These are phyloP conservation scores for Yamadazyma diddensiae DNA, from an alignment of 1,139 yeast genomes.

Conservation along the genomic window DNA sequence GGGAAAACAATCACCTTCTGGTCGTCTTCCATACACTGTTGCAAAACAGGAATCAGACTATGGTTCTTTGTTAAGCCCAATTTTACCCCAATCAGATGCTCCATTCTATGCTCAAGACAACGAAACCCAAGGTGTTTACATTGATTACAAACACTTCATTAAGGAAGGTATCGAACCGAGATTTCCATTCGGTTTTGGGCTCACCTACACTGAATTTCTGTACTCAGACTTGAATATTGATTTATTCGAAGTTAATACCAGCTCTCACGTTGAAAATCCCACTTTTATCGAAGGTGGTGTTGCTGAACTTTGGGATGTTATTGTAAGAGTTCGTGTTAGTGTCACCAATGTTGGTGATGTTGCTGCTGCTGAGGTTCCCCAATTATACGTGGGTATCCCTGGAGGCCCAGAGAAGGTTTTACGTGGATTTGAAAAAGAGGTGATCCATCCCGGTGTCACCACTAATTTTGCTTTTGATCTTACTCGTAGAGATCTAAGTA, in stretches of 20 bases:
- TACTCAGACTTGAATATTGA: slow-evolving; percentile 3
- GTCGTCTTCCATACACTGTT: slow-evolving; percentile 59
- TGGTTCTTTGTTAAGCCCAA: slow-evolving; percentile 40
- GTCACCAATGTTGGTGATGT: slow-evolving; percentile 2
- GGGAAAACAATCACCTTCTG: slow-evolving; percentile 60
- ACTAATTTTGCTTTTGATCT: slow-evolving; percentile 11
- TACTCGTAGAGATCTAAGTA: slow-evolving; percentile 15
- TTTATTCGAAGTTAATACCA: not conserved
- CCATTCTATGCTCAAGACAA: slow-evolving; percentile 42
- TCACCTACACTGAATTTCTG: slow-evolving; percentile 3
- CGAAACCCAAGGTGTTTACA: slow-evolving; percentile 43
- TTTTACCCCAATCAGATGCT: slow-evolving; percentile 30
- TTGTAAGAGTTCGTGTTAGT: slow-evolving; percentile 1
- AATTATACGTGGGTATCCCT: slow-evolving; percentile 3
- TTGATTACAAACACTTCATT: slow-evolving; percentile 57
- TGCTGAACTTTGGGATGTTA: slow-evolving; percentile 1
- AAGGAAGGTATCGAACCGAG: slow-evolving; percentile 49
- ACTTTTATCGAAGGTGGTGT: slow-evolving; percentile 26
- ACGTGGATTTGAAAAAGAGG: slow-evolving; percentile 17
- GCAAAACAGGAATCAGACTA: slow-evolving; percentile 54
- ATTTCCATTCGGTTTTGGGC: slow-evolving; percentile 3
- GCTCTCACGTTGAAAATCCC: not conserved
- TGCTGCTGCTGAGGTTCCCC: slow-evolving; percentile 5
- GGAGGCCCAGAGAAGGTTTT: slow-evolving; percentile 14
- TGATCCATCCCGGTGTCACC: slow-evolving; percentile 8